Evolutionary conservation across 2,329 filamentous ascomycete species (phyloP).

Genomic region (Alternaria sp.): DNA sequence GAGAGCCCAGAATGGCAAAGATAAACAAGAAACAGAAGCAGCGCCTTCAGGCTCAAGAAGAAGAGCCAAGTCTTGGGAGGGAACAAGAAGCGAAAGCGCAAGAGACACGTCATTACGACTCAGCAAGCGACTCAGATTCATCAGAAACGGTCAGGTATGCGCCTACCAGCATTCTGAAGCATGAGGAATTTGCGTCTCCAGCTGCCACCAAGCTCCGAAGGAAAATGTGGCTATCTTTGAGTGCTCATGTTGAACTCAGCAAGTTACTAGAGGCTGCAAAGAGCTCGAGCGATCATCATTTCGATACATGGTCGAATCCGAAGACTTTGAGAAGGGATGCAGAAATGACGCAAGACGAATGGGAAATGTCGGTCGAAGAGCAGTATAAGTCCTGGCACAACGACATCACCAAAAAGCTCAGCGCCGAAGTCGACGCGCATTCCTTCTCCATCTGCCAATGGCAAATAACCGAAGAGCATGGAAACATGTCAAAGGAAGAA

Average conservation of each 20-base stretch:
- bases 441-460: neutral
- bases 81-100: too few species aligned
- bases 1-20: neutral
- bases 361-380: neutral
- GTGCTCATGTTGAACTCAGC: neutral
- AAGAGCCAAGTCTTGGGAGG: too few species aligned
- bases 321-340: neutral
- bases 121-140: neutral
- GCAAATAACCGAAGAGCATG: neutral
- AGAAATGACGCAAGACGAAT: neutral
- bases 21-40: neutral
- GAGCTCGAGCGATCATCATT: neutral
- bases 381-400: neutral
- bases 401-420: neutral
- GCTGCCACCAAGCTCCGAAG: neutral
- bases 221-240: neutral
- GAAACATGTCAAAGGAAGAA: fast-evolving
- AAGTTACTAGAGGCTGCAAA: neutral
- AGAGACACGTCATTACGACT: neutral
- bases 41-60: neutral
- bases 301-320: neutral
- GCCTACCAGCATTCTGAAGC: too few species aligned
- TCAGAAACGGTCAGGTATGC: neutral
- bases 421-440: neutral
- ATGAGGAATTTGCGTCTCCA: neutral